Conservation (phyloP, 257 asterid genomes). For the Schizonepeta tenuifolia region DNA sequence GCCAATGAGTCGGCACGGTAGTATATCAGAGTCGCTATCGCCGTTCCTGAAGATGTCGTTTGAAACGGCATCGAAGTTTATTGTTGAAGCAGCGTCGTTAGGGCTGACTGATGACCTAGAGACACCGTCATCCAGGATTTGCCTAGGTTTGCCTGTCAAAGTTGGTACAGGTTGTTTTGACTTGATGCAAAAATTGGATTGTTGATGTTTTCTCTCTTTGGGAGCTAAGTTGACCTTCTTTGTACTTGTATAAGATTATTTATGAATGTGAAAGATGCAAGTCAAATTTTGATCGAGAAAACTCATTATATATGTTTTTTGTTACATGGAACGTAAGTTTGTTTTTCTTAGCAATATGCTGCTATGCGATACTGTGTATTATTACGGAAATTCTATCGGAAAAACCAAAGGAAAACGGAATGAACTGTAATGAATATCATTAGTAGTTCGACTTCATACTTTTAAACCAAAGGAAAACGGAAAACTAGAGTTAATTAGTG, state of each 20-base stretch:
- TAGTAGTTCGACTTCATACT: no score
- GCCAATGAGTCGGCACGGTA: conserved; percentile 88
- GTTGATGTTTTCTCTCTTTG: conserved; percentile 6
- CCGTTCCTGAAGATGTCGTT: conserved; percentile 88
- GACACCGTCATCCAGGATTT: conserved; percentile 79
- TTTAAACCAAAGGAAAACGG: no score
- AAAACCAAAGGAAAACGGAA: no score
- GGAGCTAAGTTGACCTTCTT: background rate
- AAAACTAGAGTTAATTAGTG: no score
- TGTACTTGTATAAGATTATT: background rate
- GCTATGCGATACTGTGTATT: background rate
- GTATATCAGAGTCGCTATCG: conserved; percentile 73
- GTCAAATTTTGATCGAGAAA: background rate
- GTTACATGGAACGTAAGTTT: background rate
- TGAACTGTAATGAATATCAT: no score
- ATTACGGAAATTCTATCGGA: no score
- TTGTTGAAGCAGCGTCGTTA: conserved; percentile 77
- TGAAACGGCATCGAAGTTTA: conserved; percentile 89
- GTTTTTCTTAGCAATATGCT: background rate
- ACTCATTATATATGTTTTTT: background rate
- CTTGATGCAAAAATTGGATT: conserved; percentile 73
- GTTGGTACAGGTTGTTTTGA: conserved; percentile 91
- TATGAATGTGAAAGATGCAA: background rate
- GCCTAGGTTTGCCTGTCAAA: conserved; percentile 91
- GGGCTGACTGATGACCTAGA: conserved; percentile 70